These are phyloP conservation scores for Plasmodium yoelii DNA, from an alignment of 169 alveolate species.

Conservation along the genomic window DNA sequence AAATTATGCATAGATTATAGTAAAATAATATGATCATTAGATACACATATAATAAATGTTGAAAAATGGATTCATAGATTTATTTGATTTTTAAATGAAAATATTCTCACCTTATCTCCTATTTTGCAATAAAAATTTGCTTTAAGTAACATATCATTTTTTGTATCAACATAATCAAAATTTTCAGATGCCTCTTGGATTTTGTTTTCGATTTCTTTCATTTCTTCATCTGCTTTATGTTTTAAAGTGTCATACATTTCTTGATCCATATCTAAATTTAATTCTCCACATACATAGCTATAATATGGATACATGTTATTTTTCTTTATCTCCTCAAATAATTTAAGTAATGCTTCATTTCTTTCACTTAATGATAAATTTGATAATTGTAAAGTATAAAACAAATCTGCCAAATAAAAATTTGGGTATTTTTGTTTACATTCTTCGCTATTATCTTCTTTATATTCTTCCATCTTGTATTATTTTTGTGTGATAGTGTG, in stretches of 20 bases:
- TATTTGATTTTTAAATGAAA: too few species aligned
- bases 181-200: slow-evolving; percentile 92
- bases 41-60: too few species aligned
- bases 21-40: too few species aligned
- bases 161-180: slow-evolving; percentile 92
- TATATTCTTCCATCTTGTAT: slow-evolving; percentile 33
- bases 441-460: slow-evolving; percentile 49
- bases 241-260: slow-evolving; percentile 74
- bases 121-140: slow-evolving; percentile 89
- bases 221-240: slow-evolving; percentile 78
- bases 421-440: slow-evolving; percentile 60
- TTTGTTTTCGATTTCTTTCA: slow-evolving; percentile 87
- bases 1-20: too few species aligned
- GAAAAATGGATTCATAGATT: too few species aligned
- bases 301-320: slow-evolving; percentile 82
- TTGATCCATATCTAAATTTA: slow-evolving; percentile 76
- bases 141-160: slow-evolving; percentile 92
- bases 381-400: slow-evolving; percentile 52
- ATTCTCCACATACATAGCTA: slow-evolving; percentile 78
- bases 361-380: slow-evolving; percentile 52
- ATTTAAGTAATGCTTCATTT: slow-evolving; percentile 28
- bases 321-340: slow-evolving; percentile 58
- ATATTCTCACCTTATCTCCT: slow-evolving; percentile 81
- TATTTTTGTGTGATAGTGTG: not conserved
- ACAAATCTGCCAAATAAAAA: slow-evolving; percentile 49